Evolutionary conservation across 352 stramenopile genomes (phyloP).

Genomic region (Globisporangium cystogenes): DNA sequence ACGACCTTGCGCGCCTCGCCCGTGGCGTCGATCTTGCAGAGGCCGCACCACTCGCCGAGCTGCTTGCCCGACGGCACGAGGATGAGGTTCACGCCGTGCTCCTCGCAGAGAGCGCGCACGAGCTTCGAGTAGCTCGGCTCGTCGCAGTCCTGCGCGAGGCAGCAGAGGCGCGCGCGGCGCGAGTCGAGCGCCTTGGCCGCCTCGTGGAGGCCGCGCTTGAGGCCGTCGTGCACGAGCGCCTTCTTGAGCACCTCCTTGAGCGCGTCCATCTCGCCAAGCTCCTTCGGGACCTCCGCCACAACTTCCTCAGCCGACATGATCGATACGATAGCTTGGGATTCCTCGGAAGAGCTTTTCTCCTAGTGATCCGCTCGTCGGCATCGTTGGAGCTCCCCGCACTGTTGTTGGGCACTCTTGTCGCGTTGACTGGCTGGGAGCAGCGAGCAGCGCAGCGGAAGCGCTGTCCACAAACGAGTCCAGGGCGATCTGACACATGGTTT

Average conservation of each 20-base stretch:
- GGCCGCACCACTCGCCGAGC: constrained; percentile 98
- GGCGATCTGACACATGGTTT: neutral
- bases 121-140: constrained; percentile 99
- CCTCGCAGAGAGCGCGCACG: constrained; percentile 94
- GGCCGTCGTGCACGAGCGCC: constrained; percentile 98
- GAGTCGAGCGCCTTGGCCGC: constrained; percentile 98
- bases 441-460: neutral
- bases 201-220: constrained; percentile 98
- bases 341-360: constrained; percentile 48
- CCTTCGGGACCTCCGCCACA: constrained; percentile 89
- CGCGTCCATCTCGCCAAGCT: constrained; percentile 96
- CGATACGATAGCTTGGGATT: constrained; percentile 31
- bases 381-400: no score
- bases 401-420: no score
- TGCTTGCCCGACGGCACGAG: constrained; percentile 94
- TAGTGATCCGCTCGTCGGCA: constrained; percentile 16
- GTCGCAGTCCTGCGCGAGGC: constrained; percentile 99
- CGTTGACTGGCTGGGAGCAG: constrained; percentile 37
- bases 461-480: neutral
- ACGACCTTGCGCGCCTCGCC: constrained; percentile 98
- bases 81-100: constrained; percentile 93
- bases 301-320: constrained; percentile 92
- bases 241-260: constrained; percentile 99
- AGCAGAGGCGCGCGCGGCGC: constrained; percentile 97
- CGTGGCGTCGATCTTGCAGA: constrained; percentile 98